phyloP scores from a whole-genome alignment of 768 basidiomycete species.

The Rhizopogon roseolus region DNA sequence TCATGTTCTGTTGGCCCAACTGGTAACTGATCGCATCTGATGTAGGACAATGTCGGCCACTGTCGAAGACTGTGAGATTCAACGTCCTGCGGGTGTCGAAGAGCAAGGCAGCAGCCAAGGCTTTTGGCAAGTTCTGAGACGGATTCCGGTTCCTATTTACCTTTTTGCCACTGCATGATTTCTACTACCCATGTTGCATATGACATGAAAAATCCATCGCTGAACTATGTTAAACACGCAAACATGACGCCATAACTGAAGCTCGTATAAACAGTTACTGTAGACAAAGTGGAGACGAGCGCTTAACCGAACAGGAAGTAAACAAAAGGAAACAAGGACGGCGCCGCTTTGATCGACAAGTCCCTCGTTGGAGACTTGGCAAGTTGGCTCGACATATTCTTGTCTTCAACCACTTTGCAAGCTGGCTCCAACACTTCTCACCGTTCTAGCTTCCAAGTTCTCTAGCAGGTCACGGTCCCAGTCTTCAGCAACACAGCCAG shows the following conservation, averaged over 20 bases:
- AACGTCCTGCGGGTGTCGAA: slow-evolving; percentile 95
- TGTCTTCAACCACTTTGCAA: slow-evolving; percentile 29
- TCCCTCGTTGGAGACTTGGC: slow-evolving; percentile 16
- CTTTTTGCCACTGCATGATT: slow-evolving; percentile 16
- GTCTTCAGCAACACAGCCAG: slow-evolving; percentile 67
- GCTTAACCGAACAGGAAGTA: slow-evolving; percentile 7
- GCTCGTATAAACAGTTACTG: not conserved
- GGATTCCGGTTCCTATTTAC: slow-evolving; percentile 8
- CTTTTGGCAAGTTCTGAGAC: slow-evolving; percentile 89
- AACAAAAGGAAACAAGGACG: slow-evolving; percentile 29
- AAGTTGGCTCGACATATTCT: not conserved
- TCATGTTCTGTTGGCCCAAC: not conserved
- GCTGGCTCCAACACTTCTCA: slow-evolving; percentile 81
- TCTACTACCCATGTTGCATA: slow-evolving; percentile 20
- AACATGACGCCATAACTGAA: not conserved
- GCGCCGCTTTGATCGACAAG: slow-evolving; percentile 16
- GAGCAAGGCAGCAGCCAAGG: slow-evolving; percentile 88
- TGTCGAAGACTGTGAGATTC: slow-evolving; percentile 99
- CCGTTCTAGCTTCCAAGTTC: slow-evolving; percentile 68
- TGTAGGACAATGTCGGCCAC: slow-evolving; percentile 93
- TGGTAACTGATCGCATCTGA: not conserved
- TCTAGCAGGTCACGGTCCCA: slow-evolving; percentile 63
- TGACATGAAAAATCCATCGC: slow-evolving; percentile 23
- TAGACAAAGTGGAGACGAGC: too few species aligned
- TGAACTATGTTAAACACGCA: not conserved